Evolutionary conservation across 106 monocot genomes (phyloP).

Genomic region (Dendrobium officinale): DNA sequence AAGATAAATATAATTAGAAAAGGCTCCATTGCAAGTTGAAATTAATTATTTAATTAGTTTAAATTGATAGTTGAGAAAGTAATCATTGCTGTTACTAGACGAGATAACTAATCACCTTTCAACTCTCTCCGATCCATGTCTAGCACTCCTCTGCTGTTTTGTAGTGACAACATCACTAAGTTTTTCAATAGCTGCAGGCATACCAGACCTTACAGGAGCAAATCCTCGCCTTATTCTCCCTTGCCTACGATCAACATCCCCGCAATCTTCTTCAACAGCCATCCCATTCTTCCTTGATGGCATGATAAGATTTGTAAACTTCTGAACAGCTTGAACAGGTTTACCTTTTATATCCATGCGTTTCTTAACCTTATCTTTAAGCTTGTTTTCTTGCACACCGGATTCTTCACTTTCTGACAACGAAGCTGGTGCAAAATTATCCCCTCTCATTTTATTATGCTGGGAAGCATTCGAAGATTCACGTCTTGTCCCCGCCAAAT

Average conservation of each 20-base stretch:
- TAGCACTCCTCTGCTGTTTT: conserved; percentile 40
- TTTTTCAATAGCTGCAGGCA: conserved; percentile 30
- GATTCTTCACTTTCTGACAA: conserved; percentile 49
- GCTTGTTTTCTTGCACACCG: conserved; percentile 33
- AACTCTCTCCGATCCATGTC: conserved; percentile 31
- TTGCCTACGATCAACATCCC: conserved; percentile 34
- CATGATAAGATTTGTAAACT: conserved; percentile 20
- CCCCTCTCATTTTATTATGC: conserved; percentile 29
- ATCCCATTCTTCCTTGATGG: conserved; percentile 43
- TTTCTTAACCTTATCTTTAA: conserved; percentile 41
- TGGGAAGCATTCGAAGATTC: conserved; percentile 24
- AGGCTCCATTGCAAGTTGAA: not conserved
- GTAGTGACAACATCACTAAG: conserved; percentile 25
- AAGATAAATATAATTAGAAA: not conserved
- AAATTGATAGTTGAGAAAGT: not conserved
- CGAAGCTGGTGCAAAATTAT: conserved; percentile 14
- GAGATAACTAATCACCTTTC: conserved; percentile 32
- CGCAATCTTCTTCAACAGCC: conserved; percentile 37
- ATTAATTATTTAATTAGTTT: not conserved
- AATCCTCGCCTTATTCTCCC: conserved; percentile 28
- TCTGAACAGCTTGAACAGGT: conserved; percentile 23
- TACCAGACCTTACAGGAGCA: conserved; percentile 20
- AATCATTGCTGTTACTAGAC: not conserved
- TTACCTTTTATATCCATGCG: conserved; percentile 33
- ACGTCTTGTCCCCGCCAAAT: conserved; percentile 7